Evolutionary conservation across 192 early-diverging fungal species (phyloP).

Genomic region (Gonapodya prolifera): DNA sequence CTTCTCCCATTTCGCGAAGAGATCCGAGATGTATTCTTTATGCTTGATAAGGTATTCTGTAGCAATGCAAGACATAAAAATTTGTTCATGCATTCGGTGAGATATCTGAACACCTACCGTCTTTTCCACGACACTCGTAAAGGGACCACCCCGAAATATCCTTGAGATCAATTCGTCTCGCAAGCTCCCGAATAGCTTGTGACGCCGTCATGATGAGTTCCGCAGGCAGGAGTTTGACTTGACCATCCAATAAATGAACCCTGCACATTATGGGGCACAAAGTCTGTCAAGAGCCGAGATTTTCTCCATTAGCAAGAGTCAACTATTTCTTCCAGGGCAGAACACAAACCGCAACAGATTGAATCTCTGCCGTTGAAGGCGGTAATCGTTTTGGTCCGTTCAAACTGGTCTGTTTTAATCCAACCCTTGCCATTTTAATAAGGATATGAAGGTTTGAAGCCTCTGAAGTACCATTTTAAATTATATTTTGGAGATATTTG

Average conservation of each 20-base stretch:
- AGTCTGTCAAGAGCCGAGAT: conserved; percentile 8
- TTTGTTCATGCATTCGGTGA: background rate
- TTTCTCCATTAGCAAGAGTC: conserved; percentile 8
- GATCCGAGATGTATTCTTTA: conserved; percentile 36
- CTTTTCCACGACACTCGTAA: conserved; percentile 18
- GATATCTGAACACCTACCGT: conserved; percentile 7
- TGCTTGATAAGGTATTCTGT: conserved; percentile 27
- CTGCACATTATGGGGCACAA: conserved; percentile 12
- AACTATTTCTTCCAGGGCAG: conserved; percentile 5
- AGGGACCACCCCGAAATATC: conserved; percentile 38
- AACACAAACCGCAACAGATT: conserved; percentile 15
- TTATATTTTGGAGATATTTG: conserved; percentile 1
- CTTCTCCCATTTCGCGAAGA: conserved; percentile 26
- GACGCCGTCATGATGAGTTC: conserved; percentile 25
- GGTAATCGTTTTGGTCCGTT: conserved; percentile 25
- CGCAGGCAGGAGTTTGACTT: conserved; percentile 21
- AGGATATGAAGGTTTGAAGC: conserved; percentile 18
- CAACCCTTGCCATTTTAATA: conserved; percentile 18
- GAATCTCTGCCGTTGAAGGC: conserved; percentile 25
- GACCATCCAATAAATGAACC: conserved; percentile 29
- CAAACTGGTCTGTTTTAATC: conserved; percentile 18
- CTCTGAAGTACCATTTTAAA: conserved; percentile 10
- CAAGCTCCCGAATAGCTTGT: conserved; percentile 36
- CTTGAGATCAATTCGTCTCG: conserved; percentile 27
- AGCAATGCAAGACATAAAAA: conserved; percentile 7